phyloP scores from a whole-genome alignment of 2,329 filamentous ascomycete species.

The Didymella glomerata region DNA sequence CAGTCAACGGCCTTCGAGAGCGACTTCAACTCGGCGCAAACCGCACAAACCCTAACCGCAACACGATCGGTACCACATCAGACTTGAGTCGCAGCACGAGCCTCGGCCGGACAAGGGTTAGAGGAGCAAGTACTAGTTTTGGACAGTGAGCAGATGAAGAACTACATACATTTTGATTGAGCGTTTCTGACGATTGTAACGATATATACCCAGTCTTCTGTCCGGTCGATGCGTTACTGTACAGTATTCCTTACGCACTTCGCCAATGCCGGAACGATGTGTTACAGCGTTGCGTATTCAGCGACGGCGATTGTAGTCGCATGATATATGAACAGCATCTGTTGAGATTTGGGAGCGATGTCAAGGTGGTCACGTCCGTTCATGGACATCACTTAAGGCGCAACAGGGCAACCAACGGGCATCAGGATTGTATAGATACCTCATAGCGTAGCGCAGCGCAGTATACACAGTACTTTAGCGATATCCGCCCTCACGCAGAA shows the following conservation, averaged over 20 bases:
- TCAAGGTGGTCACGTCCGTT: neutral
- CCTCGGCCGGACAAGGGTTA: constrained; percentile 38
- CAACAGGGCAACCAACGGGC: constrained; percentile 7
- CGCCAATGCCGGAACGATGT: constrained; percentile 4
- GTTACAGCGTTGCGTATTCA: constrained; percentile 9
- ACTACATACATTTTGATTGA: constrained; percentile 17
- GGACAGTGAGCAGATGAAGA: constrained; percentile 43
- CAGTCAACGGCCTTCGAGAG: constrained; percentile 32
- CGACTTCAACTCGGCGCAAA: constrained; percentile 39
- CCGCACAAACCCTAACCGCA: constrained; percentile 38
- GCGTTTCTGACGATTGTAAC: constrained; percentile 39
- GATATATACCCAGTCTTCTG: constrained; percentile 42
- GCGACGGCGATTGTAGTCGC: constrained; percentile 1
- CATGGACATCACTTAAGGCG: neutral
- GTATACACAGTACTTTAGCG: neutral
- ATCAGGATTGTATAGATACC: constrained; percentile 11
- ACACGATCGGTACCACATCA: constrained; percentile 39
- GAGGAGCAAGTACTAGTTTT: constrained; percentile 36
- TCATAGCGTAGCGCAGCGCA: neutral
- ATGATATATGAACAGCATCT: constrained; percentile 11
- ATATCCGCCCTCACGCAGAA: neutral
- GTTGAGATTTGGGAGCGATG: constrained; percentile 12
- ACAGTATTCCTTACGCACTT: constrained; percentile 4
- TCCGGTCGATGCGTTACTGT: constrained; percentile 23
- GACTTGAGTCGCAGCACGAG: constrained; percentile 43